Evolutionary conservation across 495 filamentous ascomycete genomes (phyloP), one percentile per base, ranked within the genome.

Genomic region (Lasiosphaeris hirsuta): DNA sequence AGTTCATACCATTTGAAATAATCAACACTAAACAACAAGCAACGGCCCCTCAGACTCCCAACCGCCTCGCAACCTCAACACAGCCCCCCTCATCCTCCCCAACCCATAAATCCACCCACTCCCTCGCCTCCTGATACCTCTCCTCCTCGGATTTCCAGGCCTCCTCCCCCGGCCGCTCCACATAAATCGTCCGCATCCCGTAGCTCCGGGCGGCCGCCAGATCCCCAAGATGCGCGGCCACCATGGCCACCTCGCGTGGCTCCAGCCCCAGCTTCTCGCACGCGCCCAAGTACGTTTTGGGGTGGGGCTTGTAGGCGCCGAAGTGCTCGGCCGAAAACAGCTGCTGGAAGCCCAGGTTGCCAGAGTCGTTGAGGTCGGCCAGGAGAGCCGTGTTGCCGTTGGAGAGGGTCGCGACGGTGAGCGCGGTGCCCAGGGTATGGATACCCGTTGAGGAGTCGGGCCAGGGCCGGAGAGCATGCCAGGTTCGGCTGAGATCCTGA

Each of bases 391-490:
- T 61, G 70, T 92, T 93, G 45, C 87, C 89, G 64, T 95, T 93
- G 13, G 85, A 87, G 34, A 93, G 74, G 0, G 86, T 90, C 47
- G 78, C 78, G 0, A 85, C 88, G 30, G 72, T 70, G 68, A 82
- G 85, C 18, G 71, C 71, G 0, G 62, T 70, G 48, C 81, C 84
- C 37, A 92, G 72, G 41, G 69, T 69, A 10, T 66, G 61, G 19
- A 93, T 67, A 3, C 87, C 89, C 0, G 44, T 47, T 5, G 74
- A 70, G 34, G 82, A 80, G 64, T 93, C 89, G 0, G 77, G 55
- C 88, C 88, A 92, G 1, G 87, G 85, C 30, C 76, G 74, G 0
- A 95, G 82, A 15, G 69, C 73, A 63, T 93, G 90, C 90, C 89
- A 93, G 57, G 80, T 67, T 4, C 81, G 74, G 55, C 78, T 79